phyloP scores from a whole-genome alignment of 2,329 filamentous ascomycete species.

The Furcasterigmium sp. region DNA sequence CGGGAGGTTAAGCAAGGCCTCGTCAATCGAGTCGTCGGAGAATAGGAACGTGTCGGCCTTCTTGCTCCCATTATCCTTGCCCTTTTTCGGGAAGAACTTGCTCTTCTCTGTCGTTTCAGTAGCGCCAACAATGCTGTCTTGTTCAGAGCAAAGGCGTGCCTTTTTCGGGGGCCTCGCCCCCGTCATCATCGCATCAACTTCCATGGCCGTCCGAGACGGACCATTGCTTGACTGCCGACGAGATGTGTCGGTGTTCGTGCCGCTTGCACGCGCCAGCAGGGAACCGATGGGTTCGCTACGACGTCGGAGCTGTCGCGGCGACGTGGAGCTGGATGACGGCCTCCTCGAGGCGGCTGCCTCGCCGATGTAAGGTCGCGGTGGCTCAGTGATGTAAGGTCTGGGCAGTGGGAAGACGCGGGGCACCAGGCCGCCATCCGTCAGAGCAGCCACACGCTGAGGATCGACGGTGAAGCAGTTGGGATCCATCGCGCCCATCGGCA shows the following conservation, averaged over 20 bases:
- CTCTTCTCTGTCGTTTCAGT: constrained; percentile 34
- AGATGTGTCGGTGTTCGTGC: neutral
- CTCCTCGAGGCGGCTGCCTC: neutral
- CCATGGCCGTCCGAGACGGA: constrained; percentile 4
- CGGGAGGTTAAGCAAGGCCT: constrained; percentile 44
- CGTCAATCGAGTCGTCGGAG: constrained; percentile 54
- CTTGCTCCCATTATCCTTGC: constrained; percentile 18
- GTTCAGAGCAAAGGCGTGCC: constrained; percentile 46
- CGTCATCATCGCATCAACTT: constrained; percentile 10
- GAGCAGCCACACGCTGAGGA: constrained; percentile 37
- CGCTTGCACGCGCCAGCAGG: constrained; percentile 24
- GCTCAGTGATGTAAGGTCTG: constrained; percentile 47
- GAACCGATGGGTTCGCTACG: constrained; percentile 47
- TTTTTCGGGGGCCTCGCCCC: constrained; percentile 47
- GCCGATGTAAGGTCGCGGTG: constrained; percentile 10
- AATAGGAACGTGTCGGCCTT: constrained; percentile 39
- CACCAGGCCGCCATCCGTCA: constrained; percentile 43
- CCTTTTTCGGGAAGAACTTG: constrained; percentile 44
- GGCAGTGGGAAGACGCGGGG: constrained; percentile 55
- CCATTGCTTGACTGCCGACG: constrained; percentile 5
- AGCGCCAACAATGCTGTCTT: constrained; percentile 18
- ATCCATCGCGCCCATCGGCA: constrained; percentile 59
- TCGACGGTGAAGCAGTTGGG: constrained; percentile 55
- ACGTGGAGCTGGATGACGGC: constrained; percentile 17
- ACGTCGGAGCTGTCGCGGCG: constrained; percentile 39